Percentiles rank a stretch among this genome's conserved stretches.
phyloP scores from a whole-genome alignment of 768 basidiomycete genomes.

The Boletus pseudo-olivaceus region DNA sequence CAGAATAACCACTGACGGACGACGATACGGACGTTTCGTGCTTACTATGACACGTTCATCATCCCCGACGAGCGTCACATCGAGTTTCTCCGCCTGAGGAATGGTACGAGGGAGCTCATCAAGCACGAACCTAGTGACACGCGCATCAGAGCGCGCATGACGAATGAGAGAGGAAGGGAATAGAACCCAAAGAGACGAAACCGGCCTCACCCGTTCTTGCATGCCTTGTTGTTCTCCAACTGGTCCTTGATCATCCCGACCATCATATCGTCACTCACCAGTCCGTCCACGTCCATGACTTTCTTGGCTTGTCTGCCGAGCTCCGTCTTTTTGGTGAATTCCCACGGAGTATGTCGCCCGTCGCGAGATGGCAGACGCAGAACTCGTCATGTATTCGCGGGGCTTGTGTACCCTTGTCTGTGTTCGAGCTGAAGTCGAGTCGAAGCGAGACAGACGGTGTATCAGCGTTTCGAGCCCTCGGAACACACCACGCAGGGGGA shows the following conservation, averaged over 20 bases:
- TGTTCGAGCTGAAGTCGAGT: background rate
- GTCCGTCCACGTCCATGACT: conserved; percentile 94
- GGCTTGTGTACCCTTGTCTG: conserved; percentile 98
- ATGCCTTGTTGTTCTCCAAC: conserved; percentile 86
- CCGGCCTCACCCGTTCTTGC: conserved; percentile 86
- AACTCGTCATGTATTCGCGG: conserved; percentile 89
- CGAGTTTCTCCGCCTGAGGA: conserved; percentile 93
- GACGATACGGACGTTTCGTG: too few species aligned
- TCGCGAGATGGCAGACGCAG: conserved; percentile 97
- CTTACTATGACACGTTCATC: too few species aligned
- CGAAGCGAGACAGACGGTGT: background rate
- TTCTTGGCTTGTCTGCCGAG: conserved; percentile 94
- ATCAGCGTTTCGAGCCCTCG: background rate
- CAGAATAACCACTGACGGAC: too few species aligned
- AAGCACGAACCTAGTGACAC: conserved; percentile 75
- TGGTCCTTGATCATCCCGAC: conserved; percentile 97
- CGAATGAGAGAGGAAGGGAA: background rate
- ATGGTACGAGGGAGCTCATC: conserved; percentile 99
- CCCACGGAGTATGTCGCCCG: conserved; percentile 97
- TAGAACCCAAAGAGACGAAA: background rate
- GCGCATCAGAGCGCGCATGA: background rate
- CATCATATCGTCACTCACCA: conserved; percentile 96
- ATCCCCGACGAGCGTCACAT: conserved; percentile 89
- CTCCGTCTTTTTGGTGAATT: conserved; percentile 81
- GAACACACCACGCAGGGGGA: too few species aligned